Evolutionary conservation across 2,329 filamentous ascomycete species (phyloP).

Genomic region (Exserohilum rostratum): DNA sequence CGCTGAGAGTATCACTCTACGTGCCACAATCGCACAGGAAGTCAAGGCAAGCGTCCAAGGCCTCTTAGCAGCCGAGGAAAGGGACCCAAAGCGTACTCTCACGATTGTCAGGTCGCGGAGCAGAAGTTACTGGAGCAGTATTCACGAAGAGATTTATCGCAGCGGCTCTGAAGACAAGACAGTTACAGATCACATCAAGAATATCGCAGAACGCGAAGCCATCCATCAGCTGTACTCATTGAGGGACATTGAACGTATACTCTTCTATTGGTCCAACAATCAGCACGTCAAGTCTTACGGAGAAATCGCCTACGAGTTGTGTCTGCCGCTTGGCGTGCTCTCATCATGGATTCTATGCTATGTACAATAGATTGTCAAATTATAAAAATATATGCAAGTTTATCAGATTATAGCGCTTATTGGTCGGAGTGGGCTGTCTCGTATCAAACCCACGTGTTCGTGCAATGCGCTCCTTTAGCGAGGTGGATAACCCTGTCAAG

Average conservation of each 20-base stretch:
- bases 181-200: too few species aligned
- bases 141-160: background rate
- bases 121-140: background rate
- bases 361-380: too few species aligned
- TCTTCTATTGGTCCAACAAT: slow-evolving; percentile 1
- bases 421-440: too few species aligned
- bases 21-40: background rate
- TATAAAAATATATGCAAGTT: too few species aligned
- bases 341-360: background rate
- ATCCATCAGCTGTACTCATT: background rate
- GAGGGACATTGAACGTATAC: background rate
- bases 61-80: background rate
- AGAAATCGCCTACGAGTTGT: background rate
- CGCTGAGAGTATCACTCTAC: background rate
- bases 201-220: too few species aligned
- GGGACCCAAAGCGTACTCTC: background rate
- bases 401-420: too few species aligned
- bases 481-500: too few species aligned
- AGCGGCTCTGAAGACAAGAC: background rate
- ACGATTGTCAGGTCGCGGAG: background rate
- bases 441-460: too few species aligned
- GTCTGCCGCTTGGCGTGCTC: background rate
- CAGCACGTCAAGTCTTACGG: background rate
- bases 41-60: background rate
- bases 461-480: too few species aligned